These are phyloP conservation scores for Zygoascus tannicola DNA, from an alignment of 805 yeast species.

Conservation along the genomic window DNA sequence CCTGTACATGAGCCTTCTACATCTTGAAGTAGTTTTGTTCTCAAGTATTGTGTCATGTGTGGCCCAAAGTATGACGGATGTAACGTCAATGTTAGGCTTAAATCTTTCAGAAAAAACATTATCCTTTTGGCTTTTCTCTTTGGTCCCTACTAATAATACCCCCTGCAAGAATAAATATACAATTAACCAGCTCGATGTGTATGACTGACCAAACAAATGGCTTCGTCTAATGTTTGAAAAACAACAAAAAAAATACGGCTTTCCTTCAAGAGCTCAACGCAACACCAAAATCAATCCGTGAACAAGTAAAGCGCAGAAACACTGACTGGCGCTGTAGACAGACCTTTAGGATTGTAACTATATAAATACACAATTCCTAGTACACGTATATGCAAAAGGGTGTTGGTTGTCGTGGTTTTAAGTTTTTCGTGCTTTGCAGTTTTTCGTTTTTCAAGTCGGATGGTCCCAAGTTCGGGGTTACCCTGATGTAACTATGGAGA, in stretches of 20 bases:
- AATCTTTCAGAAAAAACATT: conserved; percentile 49
- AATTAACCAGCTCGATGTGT: background rate
- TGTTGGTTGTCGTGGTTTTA: background rate
- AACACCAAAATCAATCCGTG: background rate
- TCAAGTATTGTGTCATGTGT: conserved; percentile 87
- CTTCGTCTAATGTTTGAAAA: background rate
- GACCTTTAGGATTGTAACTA: background rate
- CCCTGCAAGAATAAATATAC: background rate
- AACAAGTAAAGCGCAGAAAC: too few relatives aligned
- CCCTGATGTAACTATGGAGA: background rate
- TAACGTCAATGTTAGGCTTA: conserved; percentile 81
- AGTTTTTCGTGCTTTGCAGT: background rate
- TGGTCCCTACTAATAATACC: background rate
- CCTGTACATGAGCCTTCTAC: conserved; percentile 99
- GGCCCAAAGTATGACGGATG: conserved; percentile 98
- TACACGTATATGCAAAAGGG: background rate
- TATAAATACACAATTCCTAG: background rate
- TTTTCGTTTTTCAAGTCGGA: background rate
- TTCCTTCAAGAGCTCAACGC: background rate
- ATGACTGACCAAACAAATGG: background rate
- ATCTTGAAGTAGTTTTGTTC: conserved; percentile 83
- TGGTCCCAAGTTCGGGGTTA: background rate
- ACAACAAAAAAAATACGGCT: too few relatives aligned
- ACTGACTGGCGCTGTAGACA: too few relatives aligned
- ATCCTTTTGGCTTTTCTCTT: background rate